Conservation (phyloP, 108 stramenopile species). For the Fragilaria radians region DNA sequence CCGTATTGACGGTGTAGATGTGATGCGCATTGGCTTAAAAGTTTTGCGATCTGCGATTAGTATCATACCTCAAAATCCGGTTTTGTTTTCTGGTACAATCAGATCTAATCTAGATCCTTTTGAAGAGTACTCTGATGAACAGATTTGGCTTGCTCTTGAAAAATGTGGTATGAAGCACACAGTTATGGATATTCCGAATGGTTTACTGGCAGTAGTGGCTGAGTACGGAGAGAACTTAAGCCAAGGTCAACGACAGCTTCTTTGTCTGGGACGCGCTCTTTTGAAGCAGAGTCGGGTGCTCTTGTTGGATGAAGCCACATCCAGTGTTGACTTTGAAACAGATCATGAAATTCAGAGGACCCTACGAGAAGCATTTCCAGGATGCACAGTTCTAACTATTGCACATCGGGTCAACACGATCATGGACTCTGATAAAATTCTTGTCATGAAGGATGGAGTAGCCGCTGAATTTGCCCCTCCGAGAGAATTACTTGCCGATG, state of each 20-base stretch:
- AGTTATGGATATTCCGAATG: slow-evolving; percentile 48
- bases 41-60: slow-evolving; percentile 78
- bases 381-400: slow-evolving; percentile 82
- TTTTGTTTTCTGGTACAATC: slow-evolving; percentile 86
- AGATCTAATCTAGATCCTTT: slow-evolving; percentile 90
- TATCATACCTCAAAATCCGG: slow-evolving; percentile 93
- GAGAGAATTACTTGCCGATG: slow-evolving; percentile 65
- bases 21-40: slow-evolving; percentile 67
- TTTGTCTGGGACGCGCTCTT: slow-evolving; percentile 88
- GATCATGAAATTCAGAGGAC: slow-evolving; percentile 80
- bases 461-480: slow-evolving; percentile 85
- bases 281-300: slow-evolving; percentile 70
- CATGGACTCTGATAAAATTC: slow-evolving; percentile 87
- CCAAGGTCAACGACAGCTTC: slow-evolving; percentile 87
- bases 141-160: slow-evolving; percentile 65
- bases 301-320: slow-evolving; percentile 88
- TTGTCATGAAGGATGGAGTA: slow-evolving; percentile 86
- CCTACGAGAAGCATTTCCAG: slow-evolving; percentile 53
- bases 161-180: slow-evolving; percentile 56
- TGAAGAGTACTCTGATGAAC: slow-evolving; percentile 44
- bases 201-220: slow-evolving; percentile 62
- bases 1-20: slow-evolving; percentile 85
- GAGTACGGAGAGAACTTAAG: slow-evolving; percentile 91
- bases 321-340: slow-evolving; percentile 81
- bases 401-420: slow-evolving; percentile 95